These are phyloP conservation scores for Xylaria sp. DNA, from an alignment of 2,329 filamentous ascomycete species.

Conservation along the genomic window DNA sequence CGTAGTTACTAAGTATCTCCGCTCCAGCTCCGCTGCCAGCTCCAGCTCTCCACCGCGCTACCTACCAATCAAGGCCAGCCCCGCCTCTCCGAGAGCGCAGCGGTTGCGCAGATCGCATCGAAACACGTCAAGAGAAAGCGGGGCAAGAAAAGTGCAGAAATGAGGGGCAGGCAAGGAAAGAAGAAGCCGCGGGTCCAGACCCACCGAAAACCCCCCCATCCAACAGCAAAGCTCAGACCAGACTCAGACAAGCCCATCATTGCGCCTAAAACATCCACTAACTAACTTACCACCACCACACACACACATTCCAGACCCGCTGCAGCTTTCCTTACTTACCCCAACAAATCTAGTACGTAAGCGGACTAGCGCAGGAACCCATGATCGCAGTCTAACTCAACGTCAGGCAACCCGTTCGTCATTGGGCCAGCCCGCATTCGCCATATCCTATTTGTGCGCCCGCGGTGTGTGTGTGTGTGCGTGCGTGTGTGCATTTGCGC, in stretches of 20 bases:
- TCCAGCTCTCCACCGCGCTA: constrained; percentile 10
- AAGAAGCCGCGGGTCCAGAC: background rate
- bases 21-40: background rate
- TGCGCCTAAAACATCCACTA: background rate
- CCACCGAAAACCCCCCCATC: background rate
- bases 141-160: background rate
- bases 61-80: constrained; percentile 21
- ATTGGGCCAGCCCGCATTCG: background rate
- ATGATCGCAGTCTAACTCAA: constrained; percentile 34
- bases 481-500: constrained; percentile 15
- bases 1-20: no score
- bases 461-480: no score
- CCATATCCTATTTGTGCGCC: constrained; percentile 8
- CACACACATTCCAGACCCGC: background rate
- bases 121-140: constrained; percentile 30
- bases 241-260: no score
- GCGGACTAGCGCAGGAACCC: constrained; percentile 26
- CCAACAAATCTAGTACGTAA: background rate
- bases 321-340: background rate
- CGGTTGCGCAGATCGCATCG: constrained; percentile 18
- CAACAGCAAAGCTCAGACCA: background rate
- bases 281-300: no score
- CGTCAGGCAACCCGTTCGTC: constrained; percentile 14
- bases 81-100: constrained; percentile 27
- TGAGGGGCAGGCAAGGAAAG: constrained; percentile 25